Base-by-base conservation (phyloP, 345 rosid species). In the Rhodamnia argentea region DNA sequence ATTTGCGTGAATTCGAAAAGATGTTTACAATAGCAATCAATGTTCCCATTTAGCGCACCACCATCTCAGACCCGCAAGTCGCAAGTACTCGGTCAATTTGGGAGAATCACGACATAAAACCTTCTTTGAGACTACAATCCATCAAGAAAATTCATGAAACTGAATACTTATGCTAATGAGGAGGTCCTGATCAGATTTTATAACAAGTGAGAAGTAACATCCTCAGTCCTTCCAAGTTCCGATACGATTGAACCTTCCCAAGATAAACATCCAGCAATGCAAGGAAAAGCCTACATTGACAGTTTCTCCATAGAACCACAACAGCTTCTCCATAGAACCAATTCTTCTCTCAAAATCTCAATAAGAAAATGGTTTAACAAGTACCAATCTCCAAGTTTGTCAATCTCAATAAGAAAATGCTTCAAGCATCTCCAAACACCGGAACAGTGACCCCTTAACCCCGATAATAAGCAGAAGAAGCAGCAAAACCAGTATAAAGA, bases 401-500 rank as follows among this genome's bases (percentile, higher is more conserved):
- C 42, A 40, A 47, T 47, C 50, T 47, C 50, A 6, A 6, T 47
- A 47, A 47, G 50, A 47, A 8, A 47, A 47, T 47, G 88, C 85
- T 90, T 92, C 62, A 94, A 90, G 85, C 85, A 91, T 52, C 88
- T 84, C 74, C 93, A 89, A 60, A 64, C 78, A 8, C 78, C 44
- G 44, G 78, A 84, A 50, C 92, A 87, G 13, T 91, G 86, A 18
- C 89, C 74, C 23, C 87, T 85, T 18, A 40, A 70, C 24, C 90
- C 83, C 44, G 57, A 82, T 7, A 62, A 62, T 47, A 84, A 60
- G 26, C 86, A 84, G 75, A 42, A 84, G 29, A 75, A 58, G 13
- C 40, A 82, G 57, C 82, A 85, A 12, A 10, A 87, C 96, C 96
- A 88, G 88, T 53, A 85, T 92, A 97, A 83, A 97, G 95, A 52